These are phyloP conservation scores for Agaricus blazei DNA, from an alignment of 768 basidiomycete genomes.

Conservation along the genomic window DNA sequence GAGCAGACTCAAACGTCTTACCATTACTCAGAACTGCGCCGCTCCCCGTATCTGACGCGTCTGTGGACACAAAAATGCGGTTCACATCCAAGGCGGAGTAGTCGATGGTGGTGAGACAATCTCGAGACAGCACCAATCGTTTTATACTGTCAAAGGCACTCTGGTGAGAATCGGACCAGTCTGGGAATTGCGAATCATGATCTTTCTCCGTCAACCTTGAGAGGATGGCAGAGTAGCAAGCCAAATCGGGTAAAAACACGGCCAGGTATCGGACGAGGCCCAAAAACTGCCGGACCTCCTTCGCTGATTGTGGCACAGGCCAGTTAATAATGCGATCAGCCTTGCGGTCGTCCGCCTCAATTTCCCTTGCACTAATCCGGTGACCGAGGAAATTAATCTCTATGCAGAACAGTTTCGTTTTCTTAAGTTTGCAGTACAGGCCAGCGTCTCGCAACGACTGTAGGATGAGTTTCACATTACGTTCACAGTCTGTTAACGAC, in stretches of 20 bases:
- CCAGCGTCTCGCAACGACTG: constrained; percentile 6
- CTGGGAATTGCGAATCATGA: not conserved
- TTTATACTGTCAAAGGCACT: constrained; percentile 16
- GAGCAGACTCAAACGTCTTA: constrained; percentile 21
- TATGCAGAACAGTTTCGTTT: constrained; percentile 14
- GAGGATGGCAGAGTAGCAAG: not conserved
- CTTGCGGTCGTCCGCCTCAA: constrained; percentile 16
- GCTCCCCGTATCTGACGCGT: constrained; percentile 20
- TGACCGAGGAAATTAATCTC: constrained; percentile 28
- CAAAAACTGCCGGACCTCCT: constrained; percentile 8
- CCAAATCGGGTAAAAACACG: constrained; percentile 10
- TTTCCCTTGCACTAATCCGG: constrained; percentile 27
- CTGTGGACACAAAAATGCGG: constrained; percentile 26
- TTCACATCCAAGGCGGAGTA: constrained; percentile 15
- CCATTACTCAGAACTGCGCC: constrained; percentile 27
- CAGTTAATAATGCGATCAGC: constrained; percentile 21
- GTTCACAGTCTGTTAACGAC: constrained; percentile 10
- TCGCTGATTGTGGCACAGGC: constrained; percentile 11
- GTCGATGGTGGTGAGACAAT: constrained; percentile 12
- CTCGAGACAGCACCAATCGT: constrained; percentile 4
- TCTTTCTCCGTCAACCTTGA: constrained; percentile 2
- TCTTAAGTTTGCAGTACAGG: constrained; percentile 12
- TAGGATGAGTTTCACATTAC: constrained; percentile 4
- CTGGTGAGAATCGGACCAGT: constrained; percentile 14
- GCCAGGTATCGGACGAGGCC: constrained; percentile 12